Conservation (phyloP, 1,139 yeast species). For the Oligophagozyma castellii region DNA sequence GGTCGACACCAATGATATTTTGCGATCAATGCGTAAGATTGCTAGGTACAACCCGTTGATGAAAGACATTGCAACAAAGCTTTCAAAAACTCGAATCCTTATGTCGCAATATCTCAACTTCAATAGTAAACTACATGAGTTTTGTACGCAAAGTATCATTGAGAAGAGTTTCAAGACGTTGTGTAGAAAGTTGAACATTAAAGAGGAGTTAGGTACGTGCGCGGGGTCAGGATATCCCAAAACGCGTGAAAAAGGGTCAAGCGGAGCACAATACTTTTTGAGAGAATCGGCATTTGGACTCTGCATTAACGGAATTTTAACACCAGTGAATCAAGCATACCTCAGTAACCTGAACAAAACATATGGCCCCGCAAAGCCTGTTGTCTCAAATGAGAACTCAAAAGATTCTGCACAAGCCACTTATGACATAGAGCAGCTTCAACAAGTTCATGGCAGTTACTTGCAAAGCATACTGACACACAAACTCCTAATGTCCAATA, state of each 20-base stretch:
- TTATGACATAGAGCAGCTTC: conserved; percentile 20
- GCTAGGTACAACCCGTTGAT: conserved; percentile 13
- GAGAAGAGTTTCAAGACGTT: conserved; percentile 25
- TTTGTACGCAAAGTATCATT: conserved; percentile 18
- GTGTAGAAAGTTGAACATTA: no score
- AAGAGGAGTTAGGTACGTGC: not conserved
- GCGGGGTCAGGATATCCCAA: not conserved
- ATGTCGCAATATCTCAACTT: conserved; percentile 18
- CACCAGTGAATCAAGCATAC: no score
- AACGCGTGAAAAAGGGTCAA: no score
- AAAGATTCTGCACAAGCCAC: no score
- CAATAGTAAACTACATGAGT: conserved; percentile 13
- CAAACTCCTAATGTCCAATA: conserved; percentile 15
- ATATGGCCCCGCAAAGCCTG: not conserved
- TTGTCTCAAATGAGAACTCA: no score
- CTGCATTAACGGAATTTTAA: no score
- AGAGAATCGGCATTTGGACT: no score
- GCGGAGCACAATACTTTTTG: no score
- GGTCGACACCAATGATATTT: conserved; percentile 29
- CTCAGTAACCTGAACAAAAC: not conserved
- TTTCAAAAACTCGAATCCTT: conserved; percentile 15
- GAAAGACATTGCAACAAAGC: conserved; percentile 15
- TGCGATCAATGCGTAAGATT: conserved; percentile 15
- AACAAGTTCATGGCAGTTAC: no score
- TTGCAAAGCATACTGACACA: conserved; percentile 14